These are phyloP conservation scores for Aureobasidium mangrovei DNA, from an alignment of 2,329 filamentous ascomycete species.

Conservation along the genomic window DNA sequence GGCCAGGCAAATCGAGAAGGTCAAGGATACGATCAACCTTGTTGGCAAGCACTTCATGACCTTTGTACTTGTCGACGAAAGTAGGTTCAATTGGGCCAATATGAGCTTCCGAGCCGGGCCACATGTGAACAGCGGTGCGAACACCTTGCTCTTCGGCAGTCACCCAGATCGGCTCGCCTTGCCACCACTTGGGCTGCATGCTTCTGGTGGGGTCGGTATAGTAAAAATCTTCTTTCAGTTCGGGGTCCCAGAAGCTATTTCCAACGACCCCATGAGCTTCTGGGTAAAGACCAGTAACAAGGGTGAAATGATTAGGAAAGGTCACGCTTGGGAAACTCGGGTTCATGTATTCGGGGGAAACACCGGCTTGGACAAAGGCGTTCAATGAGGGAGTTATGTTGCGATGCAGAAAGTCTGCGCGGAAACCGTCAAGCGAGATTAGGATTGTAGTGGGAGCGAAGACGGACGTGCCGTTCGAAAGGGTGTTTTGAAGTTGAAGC, in stretches of 20 bases:
- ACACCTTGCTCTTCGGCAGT: slow-evolving; percentile 79
- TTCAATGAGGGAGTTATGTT: slow-evolving; percentile 75
- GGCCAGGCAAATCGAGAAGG: slow-evolving; percentile 75
- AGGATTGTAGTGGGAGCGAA: slow-evolving; percentile 90
- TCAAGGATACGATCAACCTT: slow-evolving; percentile 75
- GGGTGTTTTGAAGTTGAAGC: slow-evolving; percentile 11
- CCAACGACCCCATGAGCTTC: slow-evolving; percentile 89
- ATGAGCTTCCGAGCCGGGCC: slow-evolving; percentile 90
- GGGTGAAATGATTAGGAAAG: slow-evolving; percentile 88
- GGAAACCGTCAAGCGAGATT: slow-evolving; percentile 90
- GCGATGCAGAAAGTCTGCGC: slow-evolving; percentile 82
- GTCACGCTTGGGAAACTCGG: slow-evolving; percentile 95
- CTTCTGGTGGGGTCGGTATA: slow-evolving; percentile 71
- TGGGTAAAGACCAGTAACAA: slow-evolving; percentile 85
- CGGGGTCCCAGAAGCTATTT: slow-evolving; percentile 89
- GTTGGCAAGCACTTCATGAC: slow-evolving; percentile 59
- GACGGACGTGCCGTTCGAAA: slow-evolving; percentile 74
- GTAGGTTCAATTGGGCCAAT: slow-evolving; percentile 66
- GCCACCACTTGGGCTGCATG: slow-evolving; percentile 88
- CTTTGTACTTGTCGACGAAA: slow-evolving; percentile 78
- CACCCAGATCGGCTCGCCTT: slow-evolving; percentile 86
- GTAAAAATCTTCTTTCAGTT: slow-evolving; percentile 68
- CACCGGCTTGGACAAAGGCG: slow-evolving; percentile 68
- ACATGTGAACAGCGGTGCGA: slow-evolving; percentile 87
- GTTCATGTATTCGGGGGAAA: slow-evolving; percentile 86